Evolutionary conservation across 2,329 filamentous ascomycete genomes (phyloP).

Genomic region (Fusarium zealandicum): DNA sequence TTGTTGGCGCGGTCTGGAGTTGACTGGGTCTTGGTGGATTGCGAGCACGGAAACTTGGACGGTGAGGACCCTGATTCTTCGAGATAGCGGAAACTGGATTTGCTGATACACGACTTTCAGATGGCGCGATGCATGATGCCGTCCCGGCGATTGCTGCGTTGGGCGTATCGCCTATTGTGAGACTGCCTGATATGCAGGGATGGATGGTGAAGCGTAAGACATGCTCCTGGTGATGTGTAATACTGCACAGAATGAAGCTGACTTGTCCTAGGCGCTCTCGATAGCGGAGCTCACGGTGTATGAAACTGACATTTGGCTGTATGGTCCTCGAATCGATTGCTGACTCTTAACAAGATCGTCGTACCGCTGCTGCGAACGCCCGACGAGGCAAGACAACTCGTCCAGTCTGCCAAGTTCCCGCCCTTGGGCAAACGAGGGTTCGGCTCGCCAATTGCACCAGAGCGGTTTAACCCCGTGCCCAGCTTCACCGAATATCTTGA

Average conservation of each 20-base stretch:
- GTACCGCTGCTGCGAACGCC: conserved; percentile 55
- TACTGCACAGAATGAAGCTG: conserved; percentile 1
- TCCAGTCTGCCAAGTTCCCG: conserved; percentile 59
- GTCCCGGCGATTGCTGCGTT: conserved; percentile 59
- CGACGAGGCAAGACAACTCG: conserved; percentile 54
- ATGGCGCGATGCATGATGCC: conserved; percentile 61
- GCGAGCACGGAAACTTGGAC: conserved; percentile 61
- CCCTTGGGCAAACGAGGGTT: conserved; percentile 58
- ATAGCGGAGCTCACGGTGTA: conserved; percentile 58
- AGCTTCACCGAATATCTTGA: conserved; percentile 58
- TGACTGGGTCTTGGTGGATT: conserved; percentile 71
- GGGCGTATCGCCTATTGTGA: conserved; percentile 53
- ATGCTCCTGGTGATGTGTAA: neutral
- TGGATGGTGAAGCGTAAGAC: conserved; percentile 55
- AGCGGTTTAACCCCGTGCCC: conserved; percentile 53
- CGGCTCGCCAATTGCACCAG: conserved; percentile 56
- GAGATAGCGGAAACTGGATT: neutral
- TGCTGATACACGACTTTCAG: conserved; percentile 34
- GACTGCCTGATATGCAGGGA: conserved; percentile 60
- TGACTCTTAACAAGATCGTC: conserved; percentile 48
- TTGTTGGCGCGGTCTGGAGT: conserved; percentile 66
- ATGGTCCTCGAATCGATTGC: neutral
- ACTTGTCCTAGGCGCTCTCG: conserved; percentile 51
- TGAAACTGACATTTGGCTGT: conserved; percentile 39
- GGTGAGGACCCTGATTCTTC: conserved; percentile 41